Evolutionary conservation across 2,329 filamentous ascomycete genomes (phyloP), one percentile per base, ranked within the genome.

Genomic region (Colletotrichum sp.): DNA sequence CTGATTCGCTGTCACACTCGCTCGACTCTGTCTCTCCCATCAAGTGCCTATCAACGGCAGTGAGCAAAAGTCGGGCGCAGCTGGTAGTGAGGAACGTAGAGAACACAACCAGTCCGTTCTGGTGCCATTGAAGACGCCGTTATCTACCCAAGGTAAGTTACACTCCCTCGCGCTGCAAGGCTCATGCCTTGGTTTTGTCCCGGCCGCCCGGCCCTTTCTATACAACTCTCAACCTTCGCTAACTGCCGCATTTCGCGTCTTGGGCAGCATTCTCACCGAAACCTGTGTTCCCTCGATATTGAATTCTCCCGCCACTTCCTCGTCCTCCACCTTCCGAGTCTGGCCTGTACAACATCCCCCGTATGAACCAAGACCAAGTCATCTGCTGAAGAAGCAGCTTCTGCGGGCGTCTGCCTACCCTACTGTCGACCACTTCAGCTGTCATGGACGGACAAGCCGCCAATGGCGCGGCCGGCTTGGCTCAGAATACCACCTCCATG

Each of bases 391-490:
- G 18, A 59, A 64, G 59, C 65, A 72, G 70, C 54, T 74, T 69
- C 64, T 65, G 47, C 34, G 27, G 67, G 54, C 58, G 67, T 47
- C 59, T 57, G 55, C 31, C 67, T 38, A 58, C 16, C 64, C 64
- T 71, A 67, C 68, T 67, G 65, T 72, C 69, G 67, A 69, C 62
- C 54, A 68, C 63, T 27, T 66, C 43, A 36, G 66, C 47, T 61
- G 76, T 66, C 78, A 83, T 86, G 84, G 80, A 82, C 74, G 78
- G 62, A 34, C 69, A 70, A n/a, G 54, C 63, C 43, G 29, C 82
- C 74, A 85, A 84, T 81, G 85, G 83, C 76, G 77, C 78, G 73
- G 76, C 76, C 62, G 59, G 16, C 27, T 43, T 65, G 67, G 66
- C 36, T 29, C 70, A 73, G 59, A 66, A 65, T 55, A 43, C 72